These are phyloP conservation scores for Ceratocystis diversiconidia DNA, from an alignment of 2,329 filamentous ascomycete genomes.

Conservation along the genomic window DNA sequence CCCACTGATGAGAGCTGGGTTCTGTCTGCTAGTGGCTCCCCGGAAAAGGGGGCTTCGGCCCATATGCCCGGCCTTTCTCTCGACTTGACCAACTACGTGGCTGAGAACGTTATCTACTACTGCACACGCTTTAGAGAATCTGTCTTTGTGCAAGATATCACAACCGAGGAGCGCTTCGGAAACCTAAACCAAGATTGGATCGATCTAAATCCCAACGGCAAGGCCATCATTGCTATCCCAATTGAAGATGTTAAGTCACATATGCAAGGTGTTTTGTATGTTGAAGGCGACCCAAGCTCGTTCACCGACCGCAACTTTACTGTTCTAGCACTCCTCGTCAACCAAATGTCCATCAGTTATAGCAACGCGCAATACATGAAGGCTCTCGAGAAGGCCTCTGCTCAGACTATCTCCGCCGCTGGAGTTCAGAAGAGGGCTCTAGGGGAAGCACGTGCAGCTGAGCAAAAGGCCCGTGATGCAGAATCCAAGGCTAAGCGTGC, in stretches of 20 bases:
- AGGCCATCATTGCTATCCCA: slow-evolving; percentile 65
- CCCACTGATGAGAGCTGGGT: slow-evolving; percentile 45
- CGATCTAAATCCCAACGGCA: slow-evolving; percentile 52
- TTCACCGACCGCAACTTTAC: slow-evolving; percentile 62
- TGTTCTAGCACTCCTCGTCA: slow-evolving; percentile 56
- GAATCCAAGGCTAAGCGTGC: slow-evolving; percentile 65
- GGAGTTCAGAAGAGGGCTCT: slow-evolving; percentile 61
- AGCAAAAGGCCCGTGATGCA: slow-evolving; percentile 32
- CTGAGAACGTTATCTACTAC: slow-evolving; percentile 63
- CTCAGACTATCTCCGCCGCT: slow-evolving; percentile 66
- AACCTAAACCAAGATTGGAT: slow-evolving; percentile 59
- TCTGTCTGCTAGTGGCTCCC: slow-evolving; percentile 59
- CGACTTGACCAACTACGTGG: slow-evolving; percentile 52
- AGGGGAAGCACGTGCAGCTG: slow-evolving; percentile 42
- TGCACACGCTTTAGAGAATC: slow-evolving; percentile 62
- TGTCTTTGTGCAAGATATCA: slow-evolving; percentile 59
- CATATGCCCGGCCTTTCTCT: slow-evolving; percentile 53
- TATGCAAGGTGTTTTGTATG: slow-evolving; percentile 59
- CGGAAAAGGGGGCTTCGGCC: slow-evolving; percentile 51
- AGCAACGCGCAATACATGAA: slow-evolving; percentile 54
- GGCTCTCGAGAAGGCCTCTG: slow-evolving; percentile 61
- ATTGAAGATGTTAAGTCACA: slow-evolving; percentile 59
- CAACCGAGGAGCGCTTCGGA: slow-evolving; percentile 63
- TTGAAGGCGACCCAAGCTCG: slow-evolving; percentile 59
- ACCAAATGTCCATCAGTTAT: slow-evolving; percentile 62